phyloP scores from a whole-genome alignment of 2,329 filamentous ascomycete species.

The Colletotrichum nymphaeae region DNA sequence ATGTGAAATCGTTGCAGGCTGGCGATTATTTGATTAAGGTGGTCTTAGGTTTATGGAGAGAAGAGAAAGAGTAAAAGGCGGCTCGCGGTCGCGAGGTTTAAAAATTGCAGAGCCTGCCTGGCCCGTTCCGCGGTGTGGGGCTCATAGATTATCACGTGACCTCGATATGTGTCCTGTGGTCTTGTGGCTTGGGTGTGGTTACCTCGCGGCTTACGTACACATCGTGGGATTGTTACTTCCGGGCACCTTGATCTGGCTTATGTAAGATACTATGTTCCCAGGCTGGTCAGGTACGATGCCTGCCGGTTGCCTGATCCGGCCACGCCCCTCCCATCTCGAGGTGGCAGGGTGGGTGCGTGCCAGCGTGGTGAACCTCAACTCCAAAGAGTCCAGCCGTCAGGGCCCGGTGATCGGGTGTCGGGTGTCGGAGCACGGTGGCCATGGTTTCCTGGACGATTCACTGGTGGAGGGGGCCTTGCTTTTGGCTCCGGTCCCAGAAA shows the following conservation, averaged over 20 bases:
- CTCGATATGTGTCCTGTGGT: no score
- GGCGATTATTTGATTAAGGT: constrained; percentile 56
- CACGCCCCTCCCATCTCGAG: constrained; percentile 6
- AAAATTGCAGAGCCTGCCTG: constrained; percentile 36
- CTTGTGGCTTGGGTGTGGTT: background rate
- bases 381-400: constrained; percentile 16
- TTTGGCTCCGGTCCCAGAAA: constrained; percentile 16
- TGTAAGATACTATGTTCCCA: background rate
- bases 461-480: constrained; percentile 12
- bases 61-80: constrained; percentile 38
- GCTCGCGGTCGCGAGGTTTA: constrained; percentile 23
- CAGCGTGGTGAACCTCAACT: constrained; percentile 1
- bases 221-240: background rate
- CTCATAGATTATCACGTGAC: constrained; percentile 6
- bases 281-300: background rate
- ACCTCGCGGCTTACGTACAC: background rate
- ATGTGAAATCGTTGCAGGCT: constrained; percentile 44
- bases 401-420: constrained; percentile 33
- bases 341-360: background rate
- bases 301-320: constrained; percentile 25
- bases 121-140: constrained; percentile 7
- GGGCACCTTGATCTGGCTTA: background rate
- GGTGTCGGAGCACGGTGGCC: constrained; percentile 28
- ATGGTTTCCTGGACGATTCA: constrained; percentile 33
- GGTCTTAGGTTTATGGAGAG: constrained; percentile 54